phyloP scores from a whole-genome alignment of 805 yeast species.

The Myxozyma udenii region DNA sequence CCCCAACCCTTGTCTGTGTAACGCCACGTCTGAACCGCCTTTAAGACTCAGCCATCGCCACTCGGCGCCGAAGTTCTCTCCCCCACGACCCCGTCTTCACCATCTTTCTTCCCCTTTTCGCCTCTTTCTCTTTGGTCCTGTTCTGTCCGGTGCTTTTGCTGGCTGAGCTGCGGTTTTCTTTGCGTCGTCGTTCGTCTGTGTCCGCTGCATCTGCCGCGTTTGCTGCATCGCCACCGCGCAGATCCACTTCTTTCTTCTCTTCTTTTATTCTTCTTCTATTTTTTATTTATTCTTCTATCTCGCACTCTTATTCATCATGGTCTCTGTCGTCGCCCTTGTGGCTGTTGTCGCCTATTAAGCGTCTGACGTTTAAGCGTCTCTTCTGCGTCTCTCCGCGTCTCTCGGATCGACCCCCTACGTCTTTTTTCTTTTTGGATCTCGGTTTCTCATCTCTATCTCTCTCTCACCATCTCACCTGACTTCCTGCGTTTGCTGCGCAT shows the following conservation, averaged over 20 bases:
- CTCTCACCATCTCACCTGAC: not conserved
- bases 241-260: not conserved
- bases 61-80: too few relatives aligned
- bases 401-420: not conserved
- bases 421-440: not conserved
- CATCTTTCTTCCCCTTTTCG: not conserved
- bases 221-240: not conserved
- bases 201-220: not conserved
- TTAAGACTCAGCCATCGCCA: too few relatives aligned
- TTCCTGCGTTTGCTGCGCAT: conserved; percentile 1
- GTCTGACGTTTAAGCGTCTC: too few relatives aligned
- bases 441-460: not conserved
- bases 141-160: too few relatives aligned
- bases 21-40: too few relatives aligned
- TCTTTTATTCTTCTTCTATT: not conserved
- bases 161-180: too few relatives aligned
- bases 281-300: not conserved
- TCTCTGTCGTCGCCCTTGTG: conserved; percentile 6
- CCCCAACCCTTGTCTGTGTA: too few relatives aligned
- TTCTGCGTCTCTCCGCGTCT: not conserved
- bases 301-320: conserved; percentile 2
- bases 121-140: not conserved
- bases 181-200: not conserved
- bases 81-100: too few relatives aligned
- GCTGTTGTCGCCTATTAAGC: conserved; percentile 14